Base-by-base conservation (phyloP, 1,284 basidiomycete species). In the Ustilago trichophora region DNA sequence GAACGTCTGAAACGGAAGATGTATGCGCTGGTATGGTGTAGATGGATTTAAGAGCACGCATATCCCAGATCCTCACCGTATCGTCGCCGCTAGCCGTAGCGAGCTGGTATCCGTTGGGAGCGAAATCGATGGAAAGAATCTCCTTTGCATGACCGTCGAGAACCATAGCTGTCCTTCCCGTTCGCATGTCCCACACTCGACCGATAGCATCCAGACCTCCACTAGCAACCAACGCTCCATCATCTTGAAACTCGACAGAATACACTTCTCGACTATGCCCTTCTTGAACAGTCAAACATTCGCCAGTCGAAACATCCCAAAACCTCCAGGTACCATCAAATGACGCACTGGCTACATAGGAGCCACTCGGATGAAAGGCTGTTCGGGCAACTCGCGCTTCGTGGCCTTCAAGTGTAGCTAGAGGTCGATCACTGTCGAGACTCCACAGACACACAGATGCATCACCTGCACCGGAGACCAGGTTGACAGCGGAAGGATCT, bases 301-400 rank as follows among this genome's bases (percentile, higher is more conserved):
- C 87, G 2, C 88, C 84, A 1, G 88, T 91, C 38, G 86, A 85
- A 2, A 93, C 89, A 81, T 98, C 94, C 96, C 96, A 99, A 41
- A 98, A 82, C 33, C 96, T 85, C 95, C 96, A 99, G n/a, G 95
- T 93, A 4, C 92, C 96, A 82, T 99, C 96, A 74, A 95, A 98
- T 55, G 92, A 92, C 0, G 95, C 94, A 60, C 92, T 94, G 1
- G 91, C 95, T 11, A 97, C 87, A 78, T 95, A 97, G 40, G 88
- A 83, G 1, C 96, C 96, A 0, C 91, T 92, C 0, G 96, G 94
- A 82, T 99, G 96, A 82, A 98, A 98, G 0, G 90, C 92, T 10
- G 97, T 90, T 12, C 95, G 88, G 73, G 92, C 94, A 3, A 99
- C 89, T 18, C 96, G 89, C 53, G 89, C 91, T 76, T 89, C 87